Conservation (phyloP, 495 filamentous ascomycete species). For the Aspergillus carlsbadensis region DNA sequence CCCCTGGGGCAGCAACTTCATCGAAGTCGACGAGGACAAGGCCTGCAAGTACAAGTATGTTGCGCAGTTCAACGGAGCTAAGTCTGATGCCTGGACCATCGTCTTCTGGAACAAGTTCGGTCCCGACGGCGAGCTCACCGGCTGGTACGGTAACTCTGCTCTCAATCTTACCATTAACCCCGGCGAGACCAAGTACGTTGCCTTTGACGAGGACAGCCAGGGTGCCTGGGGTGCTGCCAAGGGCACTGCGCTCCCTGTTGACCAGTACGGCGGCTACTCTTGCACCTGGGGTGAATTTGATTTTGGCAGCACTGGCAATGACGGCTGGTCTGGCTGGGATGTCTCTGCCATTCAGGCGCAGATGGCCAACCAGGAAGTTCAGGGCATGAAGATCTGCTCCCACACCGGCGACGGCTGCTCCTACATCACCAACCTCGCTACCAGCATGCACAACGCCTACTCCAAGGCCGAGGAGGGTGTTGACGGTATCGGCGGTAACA, state of each 20-base stretch:
- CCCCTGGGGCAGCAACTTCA: conserved; percentile 57
- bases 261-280: conserved; percentile 33
- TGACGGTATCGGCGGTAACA: conserved; percentile 28
- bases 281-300: conserved; percentile 56
- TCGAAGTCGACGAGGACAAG: conserved; percentile 33
- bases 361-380: conserved; percentile 27
- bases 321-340: conserved; percentile 50
- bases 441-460: conserved; percentile 38
- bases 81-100: conserved; percentile 39
- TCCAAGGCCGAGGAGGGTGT: conserved; percentile 25
- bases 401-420: conserved; percentile 35
- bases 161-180: conserved; percentile 41
- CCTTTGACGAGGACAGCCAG: conserved; percentile 46
- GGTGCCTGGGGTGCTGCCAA: conserved; percentile 39
- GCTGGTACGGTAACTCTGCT: conserved; percentile 42
- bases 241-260: conserved; percentile 30
- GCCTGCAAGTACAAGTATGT: conserved; percentile 47
- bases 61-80: conserved; percentile 42
- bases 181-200: conserved; percentile 43
- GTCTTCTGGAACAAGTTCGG: conserved; percentile 55
- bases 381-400: conserved; percentile 45
- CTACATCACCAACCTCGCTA: conserved; percentile 27
- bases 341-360: conserved; percentile 51
- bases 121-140: conserved; percentile 33
- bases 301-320: conserved; percentile 50